These are phyloP conservation scores for Ramaria sp. DNA, from an alignment of 768 basidiomycete species.

Conservation along the genomic window DNA sequence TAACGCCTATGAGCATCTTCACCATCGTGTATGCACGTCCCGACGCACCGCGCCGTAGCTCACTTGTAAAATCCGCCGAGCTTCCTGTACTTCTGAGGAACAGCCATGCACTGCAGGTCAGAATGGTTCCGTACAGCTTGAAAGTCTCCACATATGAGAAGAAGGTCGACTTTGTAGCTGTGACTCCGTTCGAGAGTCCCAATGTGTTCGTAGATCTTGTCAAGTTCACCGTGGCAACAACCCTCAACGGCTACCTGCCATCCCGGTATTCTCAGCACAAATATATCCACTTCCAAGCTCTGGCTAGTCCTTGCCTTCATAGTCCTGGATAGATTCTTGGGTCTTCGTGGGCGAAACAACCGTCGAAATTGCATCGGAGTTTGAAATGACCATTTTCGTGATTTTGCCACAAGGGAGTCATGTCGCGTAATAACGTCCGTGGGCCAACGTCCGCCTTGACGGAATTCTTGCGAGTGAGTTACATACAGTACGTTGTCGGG, in stretches of 20 bases:
- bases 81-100: slow-evolving; percentile 77
- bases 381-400: background rate
- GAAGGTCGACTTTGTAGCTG: slow-evolving; percentile 63
- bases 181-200: slow-evolving; percentile 48
- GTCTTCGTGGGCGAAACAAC: too few relatives aligned
- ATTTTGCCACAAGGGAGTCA: background rate
- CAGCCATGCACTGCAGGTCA: slow-evolving; percentile 86
- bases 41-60: slow-evolving; percentile 13
- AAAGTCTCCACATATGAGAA: slow-evolving; percentile 95
- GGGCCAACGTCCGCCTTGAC: slow-evolving; percentile 80
- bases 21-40: too few relatives aligned
- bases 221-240: slow-evolving; percentile 92
- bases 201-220: slow-evolving; percentile 73
- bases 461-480: slow-evolving; percentile 60
- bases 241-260: slow-evolving; percentile 86
- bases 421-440: slow-evolving; percentile 47
- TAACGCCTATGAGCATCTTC: background rate
- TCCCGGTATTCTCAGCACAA: too few relatives aligned
- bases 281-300: too few relatives aligned
- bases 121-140: slow-evolving; percentile 79
- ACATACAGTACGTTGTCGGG: background rate
- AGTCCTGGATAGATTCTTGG: too few relatives aligned
- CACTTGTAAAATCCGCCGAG: slow-evolving; percentile 66
- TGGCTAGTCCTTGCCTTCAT: too few relatives aligned
- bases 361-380: background rate